Base-by-base conservation (phyloP, 2,329 filamentous ascomycete genomes). In the Diaporthe sp. region DNA sequence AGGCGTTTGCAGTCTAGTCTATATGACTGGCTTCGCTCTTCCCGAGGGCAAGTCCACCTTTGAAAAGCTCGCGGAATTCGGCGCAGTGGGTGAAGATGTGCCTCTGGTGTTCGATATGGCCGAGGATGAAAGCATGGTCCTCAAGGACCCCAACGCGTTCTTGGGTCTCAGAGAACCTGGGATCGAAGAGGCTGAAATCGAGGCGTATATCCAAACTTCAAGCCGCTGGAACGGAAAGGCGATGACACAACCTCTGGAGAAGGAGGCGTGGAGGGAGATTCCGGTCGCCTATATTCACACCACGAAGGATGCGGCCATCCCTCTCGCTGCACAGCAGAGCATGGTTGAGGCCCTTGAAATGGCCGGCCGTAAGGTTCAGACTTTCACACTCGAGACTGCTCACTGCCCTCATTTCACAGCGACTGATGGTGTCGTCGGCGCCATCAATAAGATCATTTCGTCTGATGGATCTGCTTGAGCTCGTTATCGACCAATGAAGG, bases 261-360 rank as follows among this genome's bases (percentile, higher is more conserved):
- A 47, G 3, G 61, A 42, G 4, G 61, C 71, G 5, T 68, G 61
- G 61, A 72, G 30, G 30, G 61, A 72, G 19, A 68, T 68, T 10
- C 51, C 51, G 22, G 61, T 59, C 3, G 51, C 37, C 2, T 72
- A 72, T 39, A 55, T 72, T 1, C 61, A 72, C 30, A 39, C 71
- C 7, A 58, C 51, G 9, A 44, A n/a, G 2, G 71, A 72, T 27
- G 1, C 13, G 4, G 22, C 39, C 9, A 17, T 72, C 15, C 30
- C 51, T n/a, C 1, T 25, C n/a, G 9, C 4, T 0, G 13, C 15
- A 9, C 71, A 72, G 39, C 37, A 68, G n/a, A 51, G n/a, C 19
- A 72, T 72, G 50, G 37, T 47, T 12, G 7, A 8, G 25, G 22
- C 5, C 15, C 22, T 59, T 9, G 71, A 68, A 27, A 47, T n/a